Evolutionary conservation across 345 rosid genomes (phyloP), one percentile per base, ranked within the genome.

Genomic region (Sisymbrium altissimum): DNA sequence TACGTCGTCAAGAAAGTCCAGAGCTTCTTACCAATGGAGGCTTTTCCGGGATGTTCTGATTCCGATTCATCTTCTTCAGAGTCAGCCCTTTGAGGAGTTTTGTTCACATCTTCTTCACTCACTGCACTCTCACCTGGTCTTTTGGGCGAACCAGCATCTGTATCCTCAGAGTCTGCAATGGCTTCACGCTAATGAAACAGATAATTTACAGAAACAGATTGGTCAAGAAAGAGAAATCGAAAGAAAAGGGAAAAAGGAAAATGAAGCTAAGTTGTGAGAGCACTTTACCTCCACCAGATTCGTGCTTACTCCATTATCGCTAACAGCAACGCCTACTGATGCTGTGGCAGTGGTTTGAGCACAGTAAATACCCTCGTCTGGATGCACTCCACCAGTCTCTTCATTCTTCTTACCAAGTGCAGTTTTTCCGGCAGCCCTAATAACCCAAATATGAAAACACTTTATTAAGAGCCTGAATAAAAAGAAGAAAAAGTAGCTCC

Each of bases 1-100:
- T 76, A 95, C 7, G 96, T 90, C 15, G 97, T 92, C 80, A 92
- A 81, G 80, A 95, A 90, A 29, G 85, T 87, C 99, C 99, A 95
- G 0, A 92, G 87, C 87, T 92, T 95, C 88, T 92, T 95, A 53
- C 93, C 89, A 3, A 95, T 76, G 5, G 99, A 92, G 49, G 7
- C 89, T 73, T 92, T 89, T 23, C 96, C 96, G 0, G 94, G 96
- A 75, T 84, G 97, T 80, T 81, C 84, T 11, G 63, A 56, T 64
- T 89, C 96, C 6, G 83, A 84, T 11, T 83, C 89, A 15, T 85
- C 84, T 0, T 78, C 84, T 6, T 54, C 83, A 0, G 81, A 80
- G n/a, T 64, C 40, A 29, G 66, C 79, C 58, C 74, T 74, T 71
- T 81, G 82, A 0, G 88, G 86, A 58, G 90, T 87, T 72, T 82